Conservation (phyloP, 2,329 filamentous ascomycete genomes). For the Penicillium sp. region DNA sequence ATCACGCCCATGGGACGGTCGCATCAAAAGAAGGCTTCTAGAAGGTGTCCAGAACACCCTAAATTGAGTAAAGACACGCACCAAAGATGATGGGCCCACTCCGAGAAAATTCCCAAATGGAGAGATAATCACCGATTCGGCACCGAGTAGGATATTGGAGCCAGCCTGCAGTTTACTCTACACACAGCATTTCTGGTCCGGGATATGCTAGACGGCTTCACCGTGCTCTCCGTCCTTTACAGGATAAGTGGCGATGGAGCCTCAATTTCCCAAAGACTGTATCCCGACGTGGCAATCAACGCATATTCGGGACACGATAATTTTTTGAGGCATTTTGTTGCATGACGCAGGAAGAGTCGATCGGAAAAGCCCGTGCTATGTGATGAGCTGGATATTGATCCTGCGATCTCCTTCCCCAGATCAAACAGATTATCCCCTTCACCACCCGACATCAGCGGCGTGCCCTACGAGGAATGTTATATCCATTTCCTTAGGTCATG, state of each 20-base stretch:
- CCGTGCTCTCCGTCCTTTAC: constrained; percentile 4
- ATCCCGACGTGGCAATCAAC: not conserved
- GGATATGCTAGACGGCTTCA: not conserved
- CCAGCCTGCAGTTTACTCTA: constrained; percentile 8
- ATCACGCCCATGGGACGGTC: constrained; percentile 21
- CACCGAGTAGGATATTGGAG: not conserved
- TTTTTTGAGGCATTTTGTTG: constrained; percentile 22
- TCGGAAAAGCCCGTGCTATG: constrained; percentile 2
- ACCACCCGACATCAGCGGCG: constrained; percentile 23
- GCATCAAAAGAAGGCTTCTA: constrained; percentile 29
- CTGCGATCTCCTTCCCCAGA: constrained; percentile 12
- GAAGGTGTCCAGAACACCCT: constrained; percentile 36
- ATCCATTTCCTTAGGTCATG: constrained; percentile 1
- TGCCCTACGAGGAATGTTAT: constrained; percentile 6
- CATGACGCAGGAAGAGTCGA: constrained; percentile 7
- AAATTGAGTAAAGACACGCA: constrained; percentile 19
- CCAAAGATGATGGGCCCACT: constrained; percentile 10
- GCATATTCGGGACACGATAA: not conserved
- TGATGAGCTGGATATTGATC: not conserved
- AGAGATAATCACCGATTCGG: constrained; percentile 9
- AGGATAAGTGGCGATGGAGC: not conserved
- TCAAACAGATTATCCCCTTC: not conserved
- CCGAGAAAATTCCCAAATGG: not conserved
- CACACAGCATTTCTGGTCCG: constrained; percentile 7
- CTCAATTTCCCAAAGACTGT: not conserved